Evolutionary conservation across 75 land plant genomes (phyloP).

Genomic region (Gnetum montanum): DNA sequence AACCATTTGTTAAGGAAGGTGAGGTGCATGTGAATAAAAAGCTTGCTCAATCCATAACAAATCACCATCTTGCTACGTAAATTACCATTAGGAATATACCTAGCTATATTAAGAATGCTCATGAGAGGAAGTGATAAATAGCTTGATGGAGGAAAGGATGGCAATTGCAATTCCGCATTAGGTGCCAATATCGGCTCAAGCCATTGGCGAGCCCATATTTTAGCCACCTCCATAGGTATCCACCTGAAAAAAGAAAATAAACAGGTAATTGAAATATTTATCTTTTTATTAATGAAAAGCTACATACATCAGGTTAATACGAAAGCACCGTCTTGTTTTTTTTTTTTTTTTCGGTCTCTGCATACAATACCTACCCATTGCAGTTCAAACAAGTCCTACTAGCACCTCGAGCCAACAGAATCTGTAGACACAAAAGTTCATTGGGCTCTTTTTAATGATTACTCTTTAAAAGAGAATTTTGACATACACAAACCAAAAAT

Average conservation of each 20-base stretch:
- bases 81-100: constrained; percentile 37
- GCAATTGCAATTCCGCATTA: constrained; percentile 42
- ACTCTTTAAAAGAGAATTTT: neutral
- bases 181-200: constrained; percentile 57
- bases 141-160: constrained; percentile 48
- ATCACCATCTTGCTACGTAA: no score
- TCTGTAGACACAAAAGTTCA: constrained; percentile 23
- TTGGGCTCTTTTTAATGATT: neutral
- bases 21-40: no score
- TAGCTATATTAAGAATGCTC: constrained; percentile 78
- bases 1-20: no score
- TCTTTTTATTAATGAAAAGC: no score
- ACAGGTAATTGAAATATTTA: no score
- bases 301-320: no score
- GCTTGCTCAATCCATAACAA: no score
- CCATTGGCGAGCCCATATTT: constrained; percentile 83
- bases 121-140: constrained; percentile 66
- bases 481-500: neutral
- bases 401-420: constrained; percentile 65
- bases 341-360: neutral
- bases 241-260: constrained; percentile 54
- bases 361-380: constrained; percentile 58
- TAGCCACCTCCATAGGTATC: constrained; percentile 76
- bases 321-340: no score
- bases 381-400: constrained; percentile 57